A percentile compares a stretch with the other conserved stretches of the same genome.
Conservation (phyloP, 257 asterid species). For the Cordia subcordata region DNA sequence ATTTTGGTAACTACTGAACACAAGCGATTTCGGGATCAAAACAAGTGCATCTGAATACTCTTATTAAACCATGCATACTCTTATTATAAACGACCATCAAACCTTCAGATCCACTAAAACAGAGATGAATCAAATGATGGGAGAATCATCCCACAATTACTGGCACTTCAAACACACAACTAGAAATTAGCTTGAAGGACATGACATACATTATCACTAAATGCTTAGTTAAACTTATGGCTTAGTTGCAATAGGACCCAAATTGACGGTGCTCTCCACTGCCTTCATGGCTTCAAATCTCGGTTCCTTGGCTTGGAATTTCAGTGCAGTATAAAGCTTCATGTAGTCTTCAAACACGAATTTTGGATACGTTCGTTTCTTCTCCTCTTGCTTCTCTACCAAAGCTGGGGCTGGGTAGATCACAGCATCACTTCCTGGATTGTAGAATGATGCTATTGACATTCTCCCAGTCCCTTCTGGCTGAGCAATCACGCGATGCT, state of each 20-base stretch:
- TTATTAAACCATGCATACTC: too few species aligned
- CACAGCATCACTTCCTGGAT: conserved; percentile 62
- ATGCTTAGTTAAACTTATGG: neutral
- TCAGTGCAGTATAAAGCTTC: conserved; percentile 61
- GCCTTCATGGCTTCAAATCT: conserved; percentile 71
- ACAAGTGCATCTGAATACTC: too few species aligned
- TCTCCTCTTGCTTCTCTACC: conserved; percentile 40
- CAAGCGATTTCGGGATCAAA: too few species aligned
- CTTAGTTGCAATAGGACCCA: conserved; percentile 40
- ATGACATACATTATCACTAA: too few species aligned
- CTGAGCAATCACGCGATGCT: conserved; percentile 58
- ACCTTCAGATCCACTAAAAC: too few species aligned
- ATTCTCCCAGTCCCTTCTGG: conserved; percentile 49
- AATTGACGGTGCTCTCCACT: conserved; percentile 25
- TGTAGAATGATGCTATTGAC: conserved; percentile 67
- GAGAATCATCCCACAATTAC: too few species aligned
- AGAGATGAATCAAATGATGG: too few species aligned
- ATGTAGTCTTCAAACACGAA: conserved; percentile 76
- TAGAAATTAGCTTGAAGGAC: too few species aligned
- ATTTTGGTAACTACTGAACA: too few species aligned
- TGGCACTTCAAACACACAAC: too few species aligned
- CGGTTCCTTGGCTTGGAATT: conserved; percentile 73
- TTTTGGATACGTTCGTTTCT: conserved; percentile 25
- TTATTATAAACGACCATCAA: too few species aligned
- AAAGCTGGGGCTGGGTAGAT: conserved; percentile 52